Evolutionary conservation across 331 rosid species (phyloP), one percentile per base, ranked within the genome.

Genomic region (Pyracantha coccinea): DNA sequence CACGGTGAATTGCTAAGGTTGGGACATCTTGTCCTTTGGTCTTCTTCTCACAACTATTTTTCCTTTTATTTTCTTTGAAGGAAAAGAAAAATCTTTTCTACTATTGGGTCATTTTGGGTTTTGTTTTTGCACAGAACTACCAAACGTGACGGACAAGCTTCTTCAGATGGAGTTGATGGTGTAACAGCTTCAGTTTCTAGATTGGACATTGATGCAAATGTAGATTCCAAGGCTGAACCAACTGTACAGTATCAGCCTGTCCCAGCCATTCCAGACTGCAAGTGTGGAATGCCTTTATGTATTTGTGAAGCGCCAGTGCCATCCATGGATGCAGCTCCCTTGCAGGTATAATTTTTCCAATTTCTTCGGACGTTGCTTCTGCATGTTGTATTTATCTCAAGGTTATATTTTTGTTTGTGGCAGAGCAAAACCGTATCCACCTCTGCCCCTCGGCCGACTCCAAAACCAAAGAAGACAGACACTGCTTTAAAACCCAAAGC

Each of bases 271-370:
- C 65, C 79, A 75, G 95, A 88, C 68, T 95, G 99, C 28, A 92
- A 89, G 81, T 95, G 99, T 84, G 93, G 99, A 84, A 95, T 95
- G 97, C 99, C 99, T 79, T 90, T 95, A 76, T 95, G 99, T 80
- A 95, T 95, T 64, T 95, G 99, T 79, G 96, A 83, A 86, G 88
- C 92, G 75, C 85, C 96, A 69, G 77, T 82, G 54, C 88, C 96
- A 73, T 80, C 91, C 28, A 32, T 83, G 25, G 84, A 75, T 77
- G 79, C 77, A 66, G 62, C 72, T 68, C 89, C 88, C 50, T 29
- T 66, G 33, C 88, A 78, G 93, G 97, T 95, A 80, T 75, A 60
- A 73, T 21, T 80, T 80, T 65, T 77, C 57, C 75, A 70, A 55
- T 57, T 73, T 68, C 53, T 59, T 38, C 52, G 20, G 44, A 47